These are phyloP conservation scores for Nannochloris sp. DNA, from an alignment of 139 green algal species.

Conservation along the genomic window DNA sequence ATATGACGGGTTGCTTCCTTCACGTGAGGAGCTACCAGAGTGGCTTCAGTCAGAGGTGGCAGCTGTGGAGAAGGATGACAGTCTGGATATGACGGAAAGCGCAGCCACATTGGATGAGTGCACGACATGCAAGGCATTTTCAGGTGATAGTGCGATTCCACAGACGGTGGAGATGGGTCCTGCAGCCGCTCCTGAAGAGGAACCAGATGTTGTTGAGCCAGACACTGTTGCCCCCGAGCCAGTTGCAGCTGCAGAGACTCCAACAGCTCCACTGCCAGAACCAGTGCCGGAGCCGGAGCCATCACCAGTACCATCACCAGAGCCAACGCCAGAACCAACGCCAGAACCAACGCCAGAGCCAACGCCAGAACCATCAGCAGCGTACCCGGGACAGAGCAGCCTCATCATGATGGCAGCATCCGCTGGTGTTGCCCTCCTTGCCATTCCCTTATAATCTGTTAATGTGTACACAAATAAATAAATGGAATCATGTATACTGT, in stretches of 20 bases:
- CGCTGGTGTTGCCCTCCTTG: no score
- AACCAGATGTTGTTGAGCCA: background rate
- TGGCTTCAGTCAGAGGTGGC: constrained; percentile 2
- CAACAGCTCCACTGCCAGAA: background rate
- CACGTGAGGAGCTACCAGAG: background rate
- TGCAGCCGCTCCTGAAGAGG: background rate
- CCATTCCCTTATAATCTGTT: no score
- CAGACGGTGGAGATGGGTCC: background rate
- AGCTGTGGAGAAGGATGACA: background rate
- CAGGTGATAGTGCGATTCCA: background rate
- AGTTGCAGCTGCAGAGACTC: background rate
- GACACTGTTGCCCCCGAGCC: background rate
- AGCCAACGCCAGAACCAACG: no score
- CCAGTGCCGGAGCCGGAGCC: background rate
- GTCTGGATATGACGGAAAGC: background rate
- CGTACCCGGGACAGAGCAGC: background rate
- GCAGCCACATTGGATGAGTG: constrained; percentile 1
- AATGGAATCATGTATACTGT: no score
- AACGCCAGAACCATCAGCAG: background rate
- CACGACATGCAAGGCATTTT: constrained; percentile 1
- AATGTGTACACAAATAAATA: no score
- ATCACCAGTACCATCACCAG: background rate
- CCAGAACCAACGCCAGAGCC: no score
- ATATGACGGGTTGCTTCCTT: background rate
- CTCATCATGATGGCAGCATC: no score